A percentile compares a stretch with the other conserved stretches of the same genome.
phyloP scores from a whole-genome alignment of 768 basidiomycete species.

The Lactifluus piperatus region DNA sequence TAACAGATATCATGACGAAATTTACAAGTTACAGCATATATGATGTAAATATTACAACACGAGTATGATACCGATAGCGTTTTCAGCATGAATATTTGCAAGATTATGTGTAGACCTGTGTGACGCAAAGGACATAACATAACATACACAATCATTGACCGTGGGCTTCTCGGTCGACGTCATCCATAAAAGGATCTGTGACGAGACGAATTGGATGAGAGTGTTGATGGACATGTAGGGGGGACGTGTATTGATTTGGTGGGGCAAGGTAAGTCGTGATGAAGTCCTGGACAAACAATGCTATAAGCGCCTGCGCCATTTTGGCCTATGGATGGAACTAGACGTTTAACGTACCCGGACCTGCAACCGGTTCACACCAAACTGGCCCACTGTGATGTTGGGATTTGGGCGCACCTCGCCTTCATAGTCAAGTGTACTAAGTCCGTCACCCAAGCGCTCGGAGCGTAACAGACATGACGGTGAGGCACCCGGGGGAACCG shows the following conservation, averaged over 20 bases:
- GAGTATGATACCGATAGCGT: background rate
- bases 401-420: conserved; percentile 38
- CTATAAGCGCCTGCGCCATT: background rate
- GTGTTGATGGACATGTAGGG: conserved; percentile 31
- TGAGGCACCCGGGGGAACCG: conserved; percentile 33
- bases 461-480: conserved; percentile 20
- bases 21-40: background rate
- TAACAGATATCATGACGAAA: background rate
- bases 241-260: conserved; percentile 31
- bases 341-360: conserved; percentile 38
- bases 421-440: conserved; percentile 50
- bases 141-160: background rate
- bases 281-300: conserved; percentile 41
- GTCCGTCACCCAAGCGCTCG: conserved; percentile 22
- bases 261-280: conserved; percentile 41
- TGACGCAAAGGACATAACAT: background rate
- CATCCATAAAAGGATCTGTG: conserved; percentile 37
- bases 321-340: background rate
- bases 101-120: background rate
- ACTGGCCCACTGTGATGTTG: conserved; percentile 38
- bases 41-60: background rate
- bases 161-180: background rate
- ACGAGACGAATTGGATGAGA: conserved; percentile 48
- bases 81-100: background rate
- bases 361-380: conserved; percentile 36